Evolutionary conservation across 1,139 yeast species (phyloP), one percentile per base, ranked within the genome.

Genomic region (Protomyces gravidus): DNA sequence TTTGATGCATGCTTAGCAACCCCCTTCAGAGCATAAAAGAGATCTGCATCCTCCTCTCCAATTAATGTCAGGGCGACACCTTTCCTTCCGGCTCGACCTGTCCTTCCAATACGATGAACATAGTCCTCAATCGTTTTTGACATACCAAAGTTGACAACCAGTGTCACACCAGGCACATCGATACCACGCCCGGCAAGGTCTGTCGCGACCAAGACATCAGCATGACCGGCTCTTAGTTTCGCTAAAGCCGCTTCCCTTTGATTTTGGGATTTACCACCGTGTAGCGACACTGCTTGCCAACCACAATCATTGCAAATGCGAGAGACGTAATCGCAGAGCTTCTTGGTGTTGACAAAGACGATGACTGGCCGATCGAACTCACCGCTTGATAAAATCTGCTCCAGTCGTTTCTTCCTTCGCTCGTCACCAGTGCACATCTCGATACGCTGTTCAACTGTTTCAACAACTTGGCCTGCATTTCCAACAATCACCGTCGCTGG

Each of bases 161-260:
- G 72, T 0, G 94, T 81, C 7, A 92, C 95, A 67, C 87, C 80
- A 0, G 92, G 86, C 17, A 92, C 83, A 72, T 92, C 97, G 63
- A 92, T 84, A 72, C 98, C 98, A 75, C 98, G 82, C 3, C 97
- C 96, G 1, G 97, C 97, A 57, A 92, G 90, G 68, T 92, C 97
- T 0, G 98, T 92, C 9, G 97, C 97, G 32, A 92, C 85, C 53
- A 92, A 75, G 9, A 88, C 76, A 59, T 82, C 83, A 1, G 82
- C 81, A 28, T 76, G 74, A 28, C 89, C 87, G 11, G 76, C 69
- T 59, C 83, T 79, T 69, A 92, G 80, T 45, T 82, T 80, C 19
- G 76, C 75, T 49, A 92, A 77, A 0, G 96, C 85, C n/a, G 73
- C 72, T 68, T 92, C 97, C 71, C 98, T 80, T 67, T 84, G 83